Conservation (phyloP, 148 eudicot genomes). For the Cornus kousa region DNA sequence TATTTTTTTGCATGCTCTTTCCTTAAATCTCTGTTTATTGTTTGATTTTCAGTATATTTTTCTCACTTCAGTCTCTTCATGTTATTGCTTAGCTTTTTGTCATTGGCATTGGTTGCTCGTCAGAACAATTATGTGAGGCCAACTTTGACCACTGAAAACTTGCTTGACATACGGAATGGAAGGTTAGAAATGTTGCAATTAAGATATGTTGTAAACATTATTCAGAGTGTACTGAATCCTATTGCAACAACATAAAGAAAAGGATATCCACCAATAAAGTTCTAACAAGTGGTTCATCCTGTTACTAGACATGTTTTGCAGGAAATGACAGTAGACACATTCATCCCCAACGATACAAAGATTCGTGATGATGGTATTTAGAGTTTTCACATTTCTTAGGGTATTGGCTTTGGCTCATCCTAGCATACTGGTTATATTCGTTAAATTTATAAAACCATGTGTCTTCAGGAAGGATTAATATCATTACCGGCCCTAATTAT, state of each 20-base stretch:
- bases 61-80: slow-evolving; percentile 3
- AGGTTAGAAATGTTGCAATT: slow-evolving; percentile 47
- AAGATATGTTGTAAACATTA: too few relatives aligned
- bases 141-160: slow-evolving; percentile 59
- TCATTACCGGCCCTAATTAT: slow-evolving; percentile 96
- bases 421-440: background rate
- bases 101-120: slow-evolving; percentile 86
- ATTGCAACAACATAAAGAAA: background rate
- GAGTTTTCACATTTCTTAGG: slow-evolving; percentile 7
- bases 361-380: slow-evolving; percentile 62
- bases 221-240: background rate
- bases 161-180: slow-evolving; percentile 89
- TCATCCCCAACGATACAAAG: slow-evolving; percentile 91
- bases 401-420: background rate
- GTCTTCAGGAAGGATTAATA: slow-evolving; percentile 78
- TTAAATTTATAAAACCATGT: slow-evolving; percentile 11
- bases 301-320: slow-evolving; percentile 86
- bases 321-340: slow-evolving; percentile 97
- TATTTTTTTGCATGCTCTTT: slow-evolving; percentile 10
- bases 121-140: slow-evolving; percentile 96
- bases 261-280: background rate
- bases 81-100: slow-evolving; percentile 53
- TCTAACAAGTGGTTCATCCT: slow-evolving; percentile 14
- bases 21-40: slow-evolving; percentile 4
- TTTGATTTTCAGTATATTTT: slow-evolving; percentile 11